Evolutionary conservation across 805 yeast species (phyloP), one percentile per base, ranked within the genome.

Genomic region (Kluyveromyces siamensis): DNA sequence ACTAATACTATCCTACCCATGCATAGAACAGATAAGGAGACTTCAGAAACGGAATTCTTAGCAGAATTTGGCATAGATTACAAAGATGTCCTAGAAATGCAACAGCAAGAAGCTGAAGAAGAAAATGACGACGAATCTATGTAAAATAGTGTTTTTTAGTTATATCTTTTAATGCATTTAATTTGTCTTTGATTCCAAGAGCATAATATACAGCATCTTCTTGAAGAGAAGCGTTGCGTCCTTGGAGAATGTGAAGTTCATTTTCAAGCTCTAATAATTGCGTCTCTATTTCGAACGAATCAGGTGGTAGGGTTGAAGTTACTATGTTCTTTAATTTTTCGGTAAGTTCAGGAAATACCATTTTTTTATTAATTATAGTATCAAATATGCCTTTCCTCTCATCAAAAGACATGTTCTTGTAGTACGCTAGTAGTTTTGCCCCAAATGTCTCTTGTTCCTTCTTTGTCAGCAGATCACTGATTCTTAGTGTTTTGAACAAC

Each of bases 181-280:
- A 50, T 48, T 62, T 62, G 14, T 58, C 58, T 41, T 54, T 56
- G n/a, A 62, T 56, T 8, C 62, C 63, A 9, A 63, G 45, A 11
- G 56, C 44, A 44, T 62, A 62, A 46, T 63, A 63, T 2, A 49
- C 37, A n/a, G 49, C 49, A 21, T 46, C 44, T 41, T 51, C 52
- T 11, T 51, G 27, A 8, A 41, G 33, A 11, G 38, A 19, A 17
- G 40, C 47, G 6, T 41, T 33, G 1, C 44, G 47, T 13, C 56
- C 52, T 13, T 43, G 19, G 17, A 43, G 45, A 9, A 58, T 38
- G 8, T 52, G 54, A 9, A 59, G 48, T 10, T 48, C n/a, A 7
- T 54, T 41, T 48, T 63, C 67, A 33, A 63, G 35, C 30, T 48
- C 36, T 21, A 62, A 44, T 17, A 63, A 51, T 21, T 48, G 52